Percentiles rank a stretch among this genome's conserved stretches.
These are phyloP conservation scores for Curvularia sp. DNA, from an alignment of 2,329 filamentous ascomycete species.

Conservation along the genomic window DNA sequence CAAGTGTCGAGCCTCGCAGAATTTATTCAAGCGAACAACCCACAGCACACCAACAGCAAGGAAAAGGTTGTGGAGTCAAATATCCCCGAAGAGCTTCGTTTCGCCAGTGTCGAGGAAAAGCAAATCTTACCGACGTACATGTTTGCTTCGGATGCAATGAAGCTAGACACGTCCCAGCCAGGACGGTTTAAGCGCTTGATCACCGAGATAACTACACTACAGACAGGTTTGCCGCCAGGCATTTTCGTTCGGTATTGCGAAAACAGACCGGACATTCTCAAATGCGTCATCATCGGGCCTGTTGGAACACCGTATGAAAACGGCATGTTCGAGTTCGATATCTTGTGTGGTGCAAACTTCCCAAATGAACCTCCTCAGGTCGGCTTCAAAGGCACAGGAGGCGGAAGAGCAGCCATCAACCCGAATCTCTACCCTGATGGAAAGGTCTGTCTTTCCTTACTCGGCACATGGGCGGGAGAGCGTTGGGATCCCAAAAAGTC, in stretches of 20 bases:
- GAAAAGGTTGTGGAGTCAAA: neutral
- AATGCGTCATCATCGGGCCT: slow-evolving; percentile 59
- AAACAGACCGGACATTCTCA: slow-evolving; percentile 59
- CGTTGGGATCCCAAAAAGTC: slow-evolving; percentile 57
- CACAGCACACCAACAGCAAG: neutral
- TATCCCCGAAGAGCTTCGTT: slow-evolving; percentile 6
- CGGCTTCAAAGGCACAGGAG: slow-evolving; percentile 56
- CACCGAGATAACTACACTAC: slow-evolving; percentile 55
- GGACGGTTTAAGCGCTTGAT: slow-evolving; percentile 57
- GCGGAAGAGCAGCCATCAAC: slow-evolving; percentile 54
- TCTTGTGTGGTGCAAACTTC: slow-evolving; percentile 55
- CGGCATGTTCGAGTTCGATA: slow-evolving; percentile 63
- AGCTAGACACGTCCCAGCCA: slow-evolving; percentile 19
- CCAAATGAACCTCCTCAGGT: slow-evolving; percentile 54
- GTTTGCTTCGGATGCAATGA: slow-evolving; percentile 18
- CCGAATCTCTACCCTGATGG: slow-evolving; percentile 61
- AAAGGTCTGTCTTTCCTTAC: slow-evolving; percentile 43
- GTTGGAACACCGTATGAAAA: slow-evolving; percentile 61
- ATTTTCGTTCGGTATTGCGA: slow-evolving; percentile 59
- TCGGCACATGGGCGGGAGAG: slow-evolving; percentile 53
- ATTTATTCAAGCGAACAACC: slow-evolving; percentile 21
- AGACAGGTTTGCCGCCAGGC: slow-evolving; percentile 57
- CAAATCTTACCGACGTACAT: slow-evolving; percentile 43
- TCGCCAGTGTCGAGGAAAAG: slow-evolving; percentile 50
- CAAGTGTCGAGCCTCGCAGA: slow-evolving; percentile 40